Evolutionary conservation across 2,329 filamentous ascomycete species (phyloP), one percentile per base, ranked within the genome.

Genomic region (Aspergillus hiratsukae): DNA sequence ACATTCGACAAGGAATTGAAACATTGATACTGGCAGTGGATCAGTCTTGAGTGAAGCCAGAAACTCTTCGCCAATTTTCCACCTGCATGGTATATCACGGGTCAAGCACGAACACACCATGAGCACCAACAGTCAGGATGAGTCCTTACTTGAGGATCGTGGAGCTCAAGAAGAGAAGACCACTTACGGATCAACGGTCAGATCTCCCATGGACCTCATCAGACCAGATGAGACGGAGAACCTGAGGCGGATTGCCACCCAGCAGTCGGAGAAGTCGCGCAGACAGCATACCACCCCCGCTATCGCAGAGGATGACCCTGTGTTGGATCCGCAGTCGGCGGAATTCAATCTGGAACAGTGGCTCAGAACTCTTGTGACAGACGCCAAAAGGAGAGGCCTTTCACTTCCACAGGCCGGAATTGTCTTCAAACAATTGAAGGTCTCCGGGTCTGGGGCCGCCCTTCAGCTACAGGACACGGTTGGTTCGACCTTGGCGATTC

Each of bases 361-460:
- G 53, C 21, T 58, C 25, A 21, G 37, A 23, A 40, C 21, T 19
- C 25, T 55, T 4, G 27, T 58, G 4, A 7, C 25, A 4, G 29
- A 28, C 21, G 37, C 21, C 25, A 43, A 51, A n/a, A 29, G 50
- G 10, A 37, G 55, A n/a, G 56, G 56, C 3, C 40, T 55, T 1
- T 40, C 48, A 3, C 10, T 21, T n/a, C 19, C 58, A n/a, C 58
- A 56, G 23, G 53, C 65, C 28, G 61, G 63, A 8, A 59, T 67
- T 19, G 29, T 64, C 11, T 67, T 68, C 55, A 62, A 63, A 21
- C 17, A 68, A 1, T 51, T 68, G 6, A 60, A 61, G 35, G 49
- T 68, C 14, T 64, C 64, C n/a, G 66, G 66, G 48, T 64, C 65
- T 17, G 66, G 66, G 3, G 62, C 66, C 21, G 66, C 66, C 4